These are phyloP conservation scores for Geotrichum candidum DNA, from an alignment of 1,139 yeast genomes.

Conservation along the genomic window DNA sequence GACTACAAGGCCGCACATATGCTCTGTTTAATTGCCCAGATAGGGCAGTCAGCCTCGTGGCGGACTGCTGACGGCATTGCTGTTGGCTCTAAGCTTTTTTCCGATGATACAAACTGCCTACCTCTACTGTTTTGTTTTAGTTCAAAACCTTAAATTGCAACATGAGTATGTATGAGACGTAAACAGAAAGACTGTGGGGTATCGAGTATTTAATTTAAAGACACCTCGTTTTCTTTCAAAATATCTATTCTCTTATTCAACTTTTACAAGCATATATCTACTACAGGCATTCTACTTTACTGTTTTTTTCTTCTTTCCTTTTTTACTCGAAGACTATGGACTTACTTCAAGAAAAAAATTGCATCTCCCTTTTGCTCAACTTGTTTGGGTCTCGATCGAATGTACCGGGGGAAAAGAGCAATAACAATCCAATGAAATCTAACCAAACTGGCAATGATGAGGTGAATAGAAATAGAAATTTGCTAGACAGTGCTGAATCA, in stretches of 20 bases:
- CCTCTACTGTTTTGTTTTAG: not conserved
- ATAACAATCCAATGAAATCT: not conserved
- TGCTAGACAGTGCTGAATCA: constrained; percentile 40
- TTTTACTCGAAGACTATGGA: not conserved
- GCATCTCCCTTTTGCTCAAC: not conserved
- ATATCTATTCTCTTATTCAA: not conserved
- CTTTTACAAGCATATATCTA: not conserved
- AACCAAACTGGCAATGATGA: constrained; percentile 19
- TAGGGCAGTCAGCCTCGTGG: not conserved
- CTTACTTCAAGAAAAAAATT: not conserved
- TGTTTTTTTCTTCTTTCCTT: not conserved
- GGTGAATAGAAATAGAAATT: not conserved
- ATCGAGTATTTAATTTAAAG: not conserved
- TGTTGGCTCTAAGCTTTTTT: not conserved
- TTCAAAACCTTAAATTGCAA: not conserved
- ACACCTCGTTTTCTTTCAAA: not conserved
- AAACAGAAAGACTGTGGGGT: not conserved
- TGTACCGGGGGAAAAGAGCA: not conserved
- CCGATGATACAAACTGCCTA: not conserved
- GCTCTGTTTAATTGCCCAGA: not conserved
- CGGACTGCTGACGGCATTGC: not conserved
- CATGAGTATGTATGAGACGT: not conserved
- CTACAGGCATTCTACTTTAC: not conserved
- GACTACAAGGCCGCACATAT: not conserved
- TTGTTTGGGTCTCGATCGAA: not conserved